These are phyloP conservation scores for Pulicaria dysenterica DNA, from an alignment of 129 eudicot genomes.

Conservation along the genomic window DNA sequence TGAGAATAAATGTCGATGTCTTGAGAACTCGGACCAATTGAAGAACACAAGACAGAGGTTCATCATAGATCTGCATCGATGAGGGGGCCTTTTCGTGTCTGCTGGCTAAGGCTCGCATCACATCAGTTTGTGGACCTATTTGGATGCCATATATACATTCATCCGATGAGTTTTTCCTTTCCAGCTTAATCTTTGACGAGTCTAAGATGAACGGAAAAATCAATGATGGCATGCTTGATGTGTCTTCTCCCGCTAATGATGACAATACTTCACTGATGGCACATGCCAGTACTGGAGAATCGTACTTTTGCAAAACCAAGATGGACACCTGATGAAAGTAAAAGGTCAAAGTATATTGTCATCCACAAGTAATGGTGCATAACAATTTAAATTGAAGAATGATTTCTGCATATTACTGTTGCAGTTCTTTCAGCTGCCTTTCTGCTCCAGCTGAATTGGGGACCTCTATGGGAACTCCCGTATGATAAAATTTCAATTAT, in stretches of 20 bases:
- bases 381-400: neutral
- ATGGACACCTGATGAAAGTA: conserved; percentile 62
- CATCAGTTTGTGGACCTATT: conserved; percentile 60
- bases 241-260: conserved; percentile 46
- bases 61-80: conserved; percentile 61
- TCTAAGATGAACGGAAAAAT: conserved; percentile 63
- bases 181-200: conserved; percentile 61
- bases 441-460: too few relatives aligned
- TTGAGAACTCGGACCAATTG: conserved; percentile 62
- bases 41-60: conserved; percentile 56
- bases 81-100: conserved; percentile 56
- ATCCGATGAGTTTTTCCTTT: conserved; percentile 35
- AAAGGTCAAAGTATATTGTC: neutral
- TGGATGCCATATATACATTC: conserved; percentile 50
- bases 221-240: conserved; percentile 51
- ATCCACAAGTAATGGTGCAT: conserved; percentile 15
- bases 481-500: too few relatives aligned
- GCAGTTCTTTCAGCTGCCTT: neutral
- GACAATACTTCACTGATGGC: conserved; percentile 70
- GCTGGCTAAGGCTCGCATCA: conserved; percentile 39
- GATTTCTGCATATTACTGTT: neutral
- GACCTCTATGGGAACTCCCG: too few relatives aligned
- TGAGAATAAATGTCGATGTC: conserved; percentile 52
- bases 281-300: conserved; percentile 71
- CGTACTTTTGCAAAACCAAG: conserved; percentile 59